phyloP scores from a whole-genome alignment of 495 filamentous ascomycete genomes.

The Aspergillus cavernicola region DNA sequence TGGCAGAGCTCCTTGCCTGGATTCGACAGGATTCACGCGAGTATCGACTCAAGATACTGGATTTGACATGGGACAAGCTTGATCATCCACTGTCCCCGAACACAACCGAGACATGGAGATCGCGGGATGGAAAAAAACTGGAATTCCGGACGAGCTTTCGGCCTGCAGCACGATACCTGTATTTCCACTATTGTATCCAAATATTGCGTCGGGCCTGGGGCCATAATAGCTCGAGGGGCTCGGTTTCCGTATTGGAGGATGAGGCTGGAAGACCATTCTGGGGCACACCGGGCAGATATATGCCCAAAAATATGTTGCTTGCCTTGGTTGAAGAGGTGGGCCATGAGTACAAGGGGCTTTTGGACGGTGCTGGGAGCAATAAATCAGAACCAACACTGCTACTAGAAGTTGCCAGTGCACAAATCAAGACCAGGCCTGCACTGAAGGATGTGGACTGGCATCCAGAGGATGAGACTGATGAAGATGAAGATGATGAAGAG shows the following conservation, averaged over 20 bases:
- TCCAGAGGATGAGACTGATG: too few species aligned
- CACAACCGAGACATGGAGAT: slow-evolving; percentile 8
- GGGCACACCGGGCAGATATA: slow-evolving; percentile 18
- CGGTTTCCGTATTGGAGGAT: neutral
- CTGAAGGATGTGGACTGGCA: too few species aligned
- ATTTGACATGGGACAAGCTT: slow-evolving; percentile 1
- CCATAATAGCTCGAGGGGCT: neutral
- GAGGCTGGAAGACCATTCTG: slow-evolving; percentile 17
- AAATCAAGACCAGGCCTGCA: too few species aligned
- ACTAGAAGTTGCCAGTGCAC: too few species aligned
- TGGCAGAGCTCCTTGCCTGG: slow-evolving; percentile 12
- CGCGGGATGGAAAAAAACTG: slow-evolving; percentile 14
- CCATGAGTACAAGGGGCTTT: slow-evolving; percentile 11
- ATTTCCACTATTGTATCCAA: slow-evolving; percentile 23
- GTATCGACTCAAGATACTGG: slow-evolving; percentile 17
- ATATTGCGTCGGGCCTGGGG: slow-evolving; percentile 10
- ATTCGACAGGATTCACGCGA: slow-evolving; percentile 9
- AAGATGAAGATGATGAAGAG: too few species aligned
- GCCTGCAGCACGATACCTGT: slow-evolving; percentile 22
- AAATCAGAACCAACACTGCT: too few species aligned
- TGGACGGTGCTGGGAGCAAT: neutral
- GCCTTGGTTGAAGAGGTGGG: slow-evolving; percentile 24
- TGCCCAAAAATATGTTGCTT: slow-evolving; percentile 19
- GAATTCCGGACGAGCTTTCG: slow-evolving; percentile 14
- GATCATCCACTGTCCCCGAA: neutral